phyloP scores from a whole-genome alignment of 2,329 filamentous ascomycete genomes.

The Sarocladium brachiariae region DNA sequence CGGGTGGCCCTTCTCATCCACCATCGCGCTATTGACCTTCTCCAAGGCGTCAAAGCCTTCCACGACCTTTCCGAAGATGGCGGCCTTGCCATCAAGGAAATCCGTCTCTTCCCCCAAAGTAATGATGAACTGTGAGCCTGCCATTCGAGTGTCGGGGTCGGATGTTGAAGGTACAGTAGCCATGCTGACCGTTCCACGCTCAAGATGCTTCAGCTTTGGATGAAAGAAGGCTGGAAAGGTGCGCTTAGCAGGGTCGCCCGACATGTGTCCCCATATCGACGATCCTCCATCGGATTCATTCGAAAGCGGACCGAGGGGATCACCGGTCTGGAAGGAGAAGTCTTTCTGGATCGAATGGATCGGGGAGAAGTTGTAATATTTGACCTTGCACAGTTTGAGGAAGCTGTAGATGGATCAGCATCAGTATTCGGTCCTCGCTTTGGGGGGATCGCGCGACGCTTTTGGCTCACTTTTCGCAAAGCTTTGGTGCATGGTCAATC shows the following conservation, averaged over 20 bases:
- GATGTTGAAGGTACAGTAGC: constrained; percentile 73
- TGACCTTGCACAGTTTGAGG: constrained; percentile 95
- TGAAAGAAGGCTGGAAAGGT: constrained; percentile 81
- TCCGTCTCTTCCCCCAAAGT: constrained; percentile 86
- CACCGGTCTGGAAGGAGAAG: constrained; percentile 94
- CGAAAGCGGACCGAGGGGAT: constrained; percentile 82
- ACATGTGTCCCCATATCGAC: constrained; percentile 83
- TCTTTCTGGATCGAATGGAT: constrained; percentile 88
- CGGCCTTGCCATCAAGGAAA: constrained; percentile 86
- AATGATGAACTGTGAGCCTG: constrained; percentile 88
- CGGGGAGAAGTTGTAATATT: constrained; percentile 98
- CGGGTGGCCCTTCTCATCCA: constrained; percentile 78
- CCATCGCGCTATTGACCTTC: constrained; percentile 85
- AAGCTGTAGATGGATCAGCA: constrained; percentile 55
- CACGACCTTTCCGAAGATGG: constrained; percentile 90
- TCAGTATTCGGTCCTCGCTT: too few species aligned
- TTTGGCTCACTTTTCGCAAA: constrained; percentile 88
- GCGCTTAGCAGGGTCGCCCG: constrained; percentile 58
- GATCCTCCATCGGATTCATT: constrained; percentile 83
- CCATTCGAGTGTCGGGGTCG: constrained; percentile 75
- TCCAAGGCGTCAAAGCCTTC: constrained; percentile 93
- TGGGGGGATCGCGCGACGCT: too few species aligned
- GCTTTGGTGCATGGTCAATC: constrained; percentile 79
- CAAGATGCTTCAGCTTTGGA: constrained; percentile 79
- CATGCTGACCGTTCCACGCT: constrained; percentile 94